Conservation (phyloP, 2,329 filamentous ascomycete species). For the Colletotrichum musicola region DNA sequence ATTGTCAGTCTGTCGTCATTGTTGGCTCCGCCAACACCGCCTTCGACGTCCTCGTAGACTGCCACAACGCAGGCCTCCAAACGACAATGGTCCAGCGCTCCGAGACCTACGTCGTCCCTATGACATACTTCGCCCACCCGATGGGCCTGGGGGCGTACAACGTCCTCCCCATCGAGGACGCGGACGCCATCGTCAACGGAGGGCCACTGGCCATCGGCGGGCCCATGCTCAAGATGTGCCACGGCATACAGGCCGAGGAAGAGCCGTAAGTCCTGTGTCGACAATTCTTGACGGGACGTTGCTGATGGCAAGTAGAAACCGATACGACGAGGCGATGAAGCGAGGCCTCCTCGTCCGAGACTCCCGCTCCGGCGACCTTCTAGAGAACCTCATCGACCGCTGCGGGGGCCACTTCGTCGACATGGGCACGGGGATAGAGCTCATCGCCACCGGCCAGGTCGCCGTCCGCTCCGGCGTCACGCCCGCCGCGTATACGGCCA, state of each 20-base stretch:
- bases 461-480: constrained; percentile 45
- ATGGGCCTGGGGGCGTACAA: constrained; percentile 49
- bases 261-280: no score
- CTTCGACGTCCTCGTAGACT: constrained; percentile 55
- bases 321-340: constrained; percentile 16
- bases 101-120: constrained; percentile 50
- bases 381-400: constrained; percentile 45
- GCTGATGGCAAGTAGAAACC: constrained; percentile 16
- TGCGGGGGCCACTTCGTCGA: constrained; percentile 53
- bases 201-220: constrained; percentile 30
- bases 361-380: constrained; percentile 29
- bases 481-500: constrained; percentile 45
- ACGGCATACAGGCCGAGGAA: constrained; percentile 12
- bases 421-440: constrained; percentile 47
- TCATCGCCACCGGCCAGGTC: constrained; percentile 47
- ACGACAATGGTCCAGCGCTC: constrained; percentile 53
- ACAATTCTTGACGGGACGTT: no score
- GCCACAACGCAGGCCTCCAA: constrained; percentile 45
- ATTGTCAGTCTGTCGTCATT: constrained; percentile 45
- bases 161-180: constrained; percentile 34
- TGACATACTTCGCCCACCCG: constrained; percentile 46
- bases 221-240: constrained; percentile 14
- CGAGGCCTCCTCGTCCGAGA: constrained; percentile 30
- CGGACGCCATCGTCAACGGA: constrained; percentile 41
- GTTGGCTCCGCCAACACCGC: constrained; percentile 57